phyloP scores from a whole-genome alignment of 805 yeast species.

The Candida arabinofermentans region DNA sequence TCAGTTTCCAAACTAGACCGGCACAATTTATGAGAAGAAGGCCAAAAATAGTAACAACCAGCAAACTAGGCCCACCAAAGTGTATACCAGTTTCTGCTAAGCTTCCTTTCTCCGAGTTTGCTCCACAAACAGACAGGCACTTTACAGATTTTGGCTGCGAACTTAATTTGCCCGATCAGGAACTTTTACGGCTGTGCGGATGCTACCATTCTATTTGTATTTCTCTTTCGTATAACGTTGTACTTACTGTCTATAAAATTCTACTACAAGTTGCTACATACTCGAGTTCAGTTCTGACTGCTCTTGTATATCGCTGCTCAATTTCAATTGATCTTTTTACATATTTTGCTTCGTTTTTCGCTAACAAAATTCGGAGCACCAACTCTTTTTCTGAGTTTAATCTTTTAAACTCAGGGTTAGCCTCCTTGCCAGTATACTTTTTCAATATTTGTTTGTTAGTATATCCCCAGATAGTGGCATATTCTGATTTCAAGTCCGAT shows the following conservation, averaged over 20 bases:
- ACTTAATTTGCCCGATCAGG: too few species aligned
- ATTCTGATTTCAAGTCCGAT: conserved; percentile 15
- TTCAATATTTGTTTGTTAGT: conserved; percentile 17
- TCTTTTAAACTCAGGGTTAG: conserved; percentile 44
- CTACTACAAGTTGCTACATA: background rate
- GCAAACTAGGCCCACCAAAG: too few species aligned
- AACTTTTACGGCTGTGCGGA: too few species aligned
- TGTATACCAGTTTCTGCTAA: too few species aligned
- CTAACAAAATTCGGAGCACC: conserved; percentile 63
- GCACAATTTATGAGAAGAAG: too few species aligned
- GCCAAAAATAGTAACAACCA: too few species aligned
- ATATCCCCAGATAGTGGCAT: conserved; percentile 22
- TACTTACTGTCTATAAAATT: background rate
- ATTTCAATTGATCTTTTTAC: conserved; percentile 24
- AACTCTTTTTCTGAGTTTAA: conserved; percentile 48
- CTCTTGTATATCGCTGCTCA: conserved; percentile 28
- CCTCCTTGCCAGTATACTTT: conserved; percentile 19
- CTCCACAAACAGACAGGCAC: too few species aligned
- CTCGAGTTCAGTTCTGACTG: conserved; percentile 26
- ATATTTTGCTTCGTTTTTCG: conserved; percentile 31
- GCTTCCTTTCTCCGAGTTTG: too few species aligned
- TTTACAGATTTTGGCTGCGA: too few species aligned
- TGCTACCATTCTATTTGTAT: background rate
- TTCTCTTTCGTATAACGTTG: background rate
- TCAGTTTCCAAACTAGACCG: too few species aligned